phyloP scores from a whole-genome alignment of 768 basidiomycete species.

The Lactarius hatsudake region DNA sequence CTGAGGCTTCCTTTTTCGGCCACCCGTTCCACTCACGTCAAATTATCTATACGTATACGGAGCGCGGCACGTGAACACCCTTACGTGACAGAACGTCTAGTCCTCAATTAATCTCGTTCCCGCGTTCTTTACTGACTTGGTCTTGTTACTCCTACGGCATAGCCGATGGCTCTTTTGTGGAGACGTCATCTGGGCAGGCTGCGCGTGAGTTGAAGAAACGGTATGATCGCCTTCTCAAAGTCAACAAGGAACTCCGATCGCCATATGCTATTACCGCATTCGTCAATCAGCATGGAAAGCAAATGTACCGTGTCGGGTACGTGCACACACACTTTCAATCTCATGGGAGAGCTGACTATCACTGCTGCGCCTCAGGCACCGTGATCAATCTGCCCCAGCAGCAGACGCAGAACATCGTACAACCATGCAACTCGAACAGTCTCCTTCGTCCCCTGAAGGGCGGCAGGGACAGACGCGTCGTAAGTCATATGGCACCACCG shows the following conservation, averaged over 20 bases:
- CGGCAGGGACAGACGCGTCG: constrained; percentile 6
- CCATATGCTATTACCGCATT: constrained; percentile 83
- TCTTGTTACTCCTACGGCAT: constrained; percentile 25
- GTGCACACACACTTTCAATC: constrained; percentile 32
- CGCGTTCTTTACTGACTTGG: constrained; percentile 12
- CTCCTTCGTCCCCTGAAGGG: constrained; percentile 17
- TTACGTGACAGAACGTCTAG: not conserved
- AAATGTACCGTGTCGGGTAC: constrained; percentile 76
- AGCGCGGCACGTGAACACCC: constrained; percentile 19
- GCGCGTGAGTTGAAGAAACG: constrained; percentile 75
- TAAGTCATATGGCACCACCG: constrained; percentile 16
- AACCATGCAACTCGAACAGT: constrained; percentile 23
- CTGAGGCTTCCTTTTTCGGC: constrained; percentile 11
- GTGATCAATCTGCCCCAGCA: constrained; percentile 60
- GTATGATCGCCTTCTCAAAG: constrained; percentile 68
- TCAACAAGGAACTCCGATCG: constrained; percentile 63
- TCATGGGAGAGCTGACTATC: not conserved
- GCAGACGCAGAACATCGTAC: constrained; percentile 49
- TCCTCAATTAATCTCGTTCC: constrained; percentile 9
- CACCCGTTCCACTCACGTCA: constrained; percentile 1
- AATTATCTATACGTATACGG: not conserved
- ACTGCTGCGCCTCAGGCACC: constrained; percentile 42
- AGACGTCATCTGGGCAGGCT: constrained; percentile 73
- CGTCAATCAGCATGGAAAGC: constrained; percentile 75
- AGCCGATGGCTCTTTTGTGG: constrained; percentile 76